These are phyloP conservation scores for Neopestalotiopsis rosae DNA, from an alignment of 2,329 filamentous ascomycete species.

Conservation along the genomic window DNA sequence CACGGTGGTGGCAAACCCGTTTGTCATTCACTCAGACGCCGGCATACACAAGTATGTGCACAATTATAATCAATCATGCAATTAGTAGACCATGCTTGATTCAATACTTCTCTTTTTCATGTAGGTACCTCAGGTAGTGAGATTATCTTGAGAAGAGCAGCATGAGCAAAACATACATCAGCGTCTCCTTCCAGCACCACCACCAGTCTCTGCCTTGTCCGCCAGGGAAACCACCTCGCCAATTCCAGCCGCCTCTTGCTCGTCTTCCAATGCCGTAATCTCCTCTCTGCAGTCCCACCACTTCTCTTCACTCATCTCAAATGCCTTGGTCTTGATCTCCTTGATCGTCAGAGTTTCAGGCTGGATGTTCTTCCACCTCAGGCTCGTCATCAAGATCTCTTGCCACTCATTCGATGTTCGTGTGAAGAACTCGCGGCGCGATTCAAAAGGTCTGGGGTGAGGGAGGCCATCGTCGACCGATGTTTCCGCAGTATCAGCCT, in stretches of 20 bases:
- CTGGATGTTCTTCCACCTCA: constrained; percentile 71
- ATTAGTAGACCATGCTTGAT: no score
- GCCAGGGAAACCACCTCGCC: constrained; percentile 90
- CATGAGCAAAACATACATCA: constrained; percentile 21
- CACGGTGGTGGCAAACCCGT: no score
- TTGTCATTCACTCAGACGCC: no score
- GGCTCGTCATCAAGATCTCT: constrained; percentile 77
- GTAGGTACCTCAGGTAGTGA: background rate
- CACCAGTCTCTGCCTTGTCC: constrained; percentile 67
- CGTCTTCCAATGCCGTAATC: constrained; percentile 88
- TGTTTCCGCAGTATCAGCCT: constrained; percentile 49
- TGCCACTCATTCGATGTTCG: constrained; percentile 92
- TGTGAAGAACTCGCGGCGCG: constrained; percentile 87
- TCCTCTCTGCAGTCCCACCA: constrained; percentile 99
- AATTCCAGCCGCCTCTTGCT: constrained; percentile 94
- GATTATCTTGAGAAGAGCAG: background rate
- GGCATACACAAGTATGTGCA: no score
- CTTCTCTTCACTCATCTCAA: constrained; percentile 90
- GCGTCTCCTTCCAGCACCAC: constrained; percentile 45
- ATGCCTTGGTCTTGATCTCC: constrained; percentile 90
- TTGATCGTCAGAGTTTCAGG: constrained; percentile 78
- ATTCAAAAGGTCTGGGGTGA: constrained; percentile 82
- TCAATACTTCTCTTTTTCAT: no score
- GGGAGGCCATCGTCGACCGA: constrained; percentile 77
- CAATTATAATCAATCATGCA: no score